Evolutionary conservation across 495 filamentous ascomycete genomes (phyloP).

Genomic region (Aspergillus biplanus): DNA sequence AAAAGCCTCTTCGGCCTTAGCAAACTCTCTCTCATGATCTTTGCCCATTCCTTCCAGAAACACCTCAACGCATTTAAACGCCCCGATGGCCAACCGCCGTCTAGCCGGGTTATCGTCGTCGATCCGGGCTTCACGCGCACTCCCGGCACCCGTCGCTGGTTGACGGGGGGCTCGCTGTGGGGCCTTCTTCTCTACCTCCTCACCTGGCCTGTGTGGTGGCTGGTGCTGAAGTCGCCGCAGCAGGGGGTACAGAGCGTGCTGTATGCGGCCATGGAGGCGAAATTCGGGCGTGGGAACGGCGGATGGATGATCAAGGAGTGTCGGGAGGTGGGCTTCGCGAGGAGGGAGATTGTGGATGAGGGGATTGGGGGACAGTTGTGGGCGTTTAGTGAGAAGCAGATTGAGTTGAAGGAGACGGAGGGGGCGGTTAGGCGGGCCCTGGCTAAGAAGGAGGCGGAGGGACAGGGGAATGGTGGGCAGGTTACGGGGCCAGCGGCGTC

Average conservation of each 20-base stretch:
- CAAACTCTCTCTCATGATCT: slow-evolving; percentile 87
- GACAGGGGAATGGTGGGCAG: slow-evolving; percentile 45
- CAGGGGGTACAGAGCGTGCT: slow-evolving; percentile 88
- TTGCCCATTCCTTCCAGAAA: slow-evolving; percentile 86
- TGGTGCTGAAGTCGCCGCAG: slow-evolving; percentile 80
- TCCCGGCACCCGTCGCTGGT: slow-evolving; percentile 82
- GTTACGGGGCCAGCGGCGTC: slow-evolving; percentile 16
- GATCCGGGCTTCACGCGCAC: slow-evolving; percentile 86
- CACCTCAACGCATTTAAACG: slow-evolving; percentile 80
- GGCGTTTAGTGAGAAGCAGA: slow-evolving; percentile 83
- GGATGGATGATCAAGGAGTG: slow-evolving; percentile 85
- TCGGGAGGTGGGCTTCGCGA: slow-evolving; percentile 67
- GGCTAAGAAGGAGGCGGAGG: slow-evolving; percentile 69
- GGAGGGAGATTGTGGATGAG: slow-evolving; percentile 78
- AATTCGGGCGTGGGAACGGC: slow-evolving; percentile 67
- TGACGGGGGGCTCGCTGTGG: slow-evolving; percentile 81
- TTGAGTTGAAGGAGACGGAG: slow-evolving; percentile 82
- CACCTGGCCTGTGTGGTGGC: slow-evolving; percentile 80
- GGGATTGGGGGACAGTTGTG: slow-evolving; percentile 79
- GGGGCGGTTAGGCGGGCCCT: slow-evolving; percentile 66
- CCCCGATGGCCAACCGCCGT: slow-evolving; percentile 79
- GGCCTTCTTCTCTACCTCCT: slow-evolving; percentile 79
- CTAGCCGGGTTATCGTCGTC: slow-evolving; percentile 77
- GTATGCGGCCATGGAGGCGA: slow-evolving; percentile 80
- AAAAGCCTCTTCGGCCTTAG: slow-evolving; percentile 73